Percentiles rank a stretch among this genome's conserved stretches.
These are phyloP conservation scores for Scleromitrula shiraiana DNA, from an alignment of 2,329 filamentous ascomycete species.

Conservation along the genomic window DNA sequence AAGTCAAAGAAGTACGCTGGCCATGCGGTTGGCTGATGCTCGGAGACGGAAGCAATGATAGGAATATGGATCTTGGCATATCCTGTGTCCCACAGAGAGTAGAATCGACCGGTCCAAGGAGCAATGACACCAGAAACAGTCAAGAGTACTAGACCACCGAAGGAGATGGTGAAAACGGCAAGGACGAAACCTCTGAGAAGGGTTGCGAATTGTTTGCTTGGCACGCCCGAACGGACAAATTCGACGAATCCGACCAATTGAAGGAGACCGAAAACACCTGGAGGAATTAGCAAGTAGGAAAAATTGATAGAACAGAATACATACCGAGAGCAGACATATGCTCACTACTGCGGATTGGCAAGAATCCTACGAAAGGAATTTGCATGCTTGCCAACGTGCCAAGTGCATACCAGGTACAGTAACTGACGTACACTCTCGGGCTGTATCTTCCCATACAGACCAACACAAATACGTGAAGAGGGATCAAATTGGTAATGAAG, in stretches of 20 bases:
- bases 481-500: slow-evolving; percentile 96
- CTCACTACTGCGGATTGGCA: slow-evolving; percentile 93
- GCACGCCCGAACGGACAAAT: slow-evolving; percentile 79
- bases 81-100: slow-evolving; percentile 96
- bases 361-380: slow-evolving; percentile 96
- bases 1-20: slow-evolving; percentile 99
- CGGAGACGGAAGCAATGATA: slow-evolving; percentile 98
- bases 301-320: slow-evolving; percentile 5
- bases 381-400: slow-evolving; percentile 98
- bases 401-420: slow-evolving; percentile 95
- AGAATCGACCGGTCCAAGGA: slow-evolving; percentile 97
- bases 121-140: slow-evolving; percentile 88
- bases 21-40: slow-evolving; percentile 98
- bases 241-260: slow-evolving; percentile 91
- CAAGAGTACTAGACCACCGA: slow-evolving; percentile 72
- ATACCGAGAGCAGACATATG: slow-evolving; percentile 92
- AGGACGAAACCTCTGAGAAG: slow-evolving; percentile 73
- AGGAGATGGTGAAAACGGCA: slow-evolving; percentile 62
- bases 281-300: slow-evolving; percentile 6
- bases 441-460: slow-evolving; percentile 97
- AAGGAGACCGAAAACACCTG: slow-evolving; percentile 89
- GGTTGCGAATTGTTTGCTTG: slow-evolving; percentile 88
- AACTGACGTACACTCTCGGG: slow-evolving; percentile 87
- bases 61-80: slow-evolving; percentile 99
- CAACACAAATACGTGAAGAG: slow-evolving; percentile 86